These are phyloP conservation scores for Asterionellopsis glacialis DNA, from an alignment of 108 stramenopile genomes.

Conservation along the genomic window DNA sequence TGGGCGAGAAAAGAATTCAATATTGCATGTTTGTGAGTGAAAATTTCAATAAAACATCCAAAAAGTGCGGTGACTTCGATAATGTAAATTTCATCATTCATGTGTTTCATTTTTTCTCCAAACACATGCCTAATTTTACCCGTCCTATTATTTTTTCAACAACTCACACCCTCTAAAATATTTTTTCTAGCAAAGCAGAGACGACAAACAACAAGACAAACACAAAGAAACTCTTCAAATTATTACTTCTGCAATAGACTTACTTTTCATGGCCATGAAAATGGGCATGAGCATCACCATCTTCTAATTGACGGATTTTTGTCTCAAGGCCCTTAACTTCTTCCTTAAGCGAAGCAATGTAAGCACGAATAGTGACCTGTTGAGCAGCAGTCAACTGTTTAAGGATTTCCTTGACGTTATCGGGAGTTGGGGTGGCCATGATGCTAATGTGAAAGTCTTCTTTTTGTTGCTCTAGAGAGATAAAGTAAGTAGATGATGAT, in stretches of 20 bases:
- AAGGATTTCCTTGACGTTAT: slow-evolving; percentile 44
- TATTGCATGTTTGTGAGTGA: too few relatives aligned
- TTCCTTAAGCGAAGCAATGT: slow-evolving; percentile 45
- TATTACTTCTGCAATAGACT: background rate
- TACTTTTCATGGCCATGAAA: slow-evolving; percentile 77
- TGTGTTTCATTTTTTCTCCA: too few relatives aligned
- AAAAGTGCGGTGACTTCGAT: too few relatives aligned
- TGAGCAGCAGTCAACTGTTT: slow-evolving; percentile 33
- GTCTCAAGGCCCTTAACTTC: slow-evolving; percentile 41
- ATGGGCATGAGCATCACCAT: slow-evolving; percentile 64
- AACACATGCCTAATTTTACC: too few relatives aligned
- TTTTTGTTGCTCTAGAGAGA: too few relatives aligned
- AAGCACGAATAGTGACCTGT: slow-evolving; percentile 41
- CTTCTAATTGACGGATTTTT: slow-evolving; percentile 16
- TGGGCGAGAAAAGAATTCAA: too few relatives aligned
- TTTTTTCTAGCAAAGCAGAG: too few relatives aligned
- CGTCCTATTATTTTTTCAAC: too few relatives aligned
- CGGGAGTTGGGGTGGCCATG: slow-evolving; percentile 47
- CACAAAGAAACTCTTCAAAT: background rate
- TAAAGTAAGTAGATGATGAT: too few relatives aligned
- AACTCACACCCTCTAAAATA: too few relatives aligned
- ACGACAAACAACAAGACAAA: background rate
- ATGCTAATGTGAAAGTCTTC: too few relatives aligned
- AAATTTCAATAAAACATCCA: background rate
- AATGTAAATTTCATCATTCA: too few relatives aligned